Evolutionary conservation across 345 rosid species (phyloP).

Genomic region (Gossypium longicalyx): DNA sequence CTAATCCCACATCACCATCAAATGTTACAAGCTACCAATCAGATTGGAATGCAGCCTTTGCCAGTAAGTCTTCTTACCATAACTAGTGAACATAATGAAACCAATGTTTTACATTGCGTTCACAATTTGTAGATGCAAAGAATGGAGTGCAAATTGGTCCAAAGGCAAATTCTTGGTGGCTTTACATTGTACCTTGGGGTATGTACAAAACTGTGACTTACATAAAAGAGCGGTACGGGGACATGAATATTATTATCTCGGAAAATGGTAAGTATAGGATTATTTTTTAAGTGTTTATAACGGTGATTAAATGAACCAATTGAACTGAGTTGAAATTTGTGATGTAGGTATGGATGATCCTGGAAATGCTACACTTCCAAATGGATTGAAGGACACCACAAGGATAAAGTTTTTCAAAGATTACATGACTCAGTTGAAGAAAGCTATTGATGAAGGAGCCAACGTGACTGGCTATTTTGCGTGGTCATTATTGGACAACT

Average conservation of each 20-base stretch:
- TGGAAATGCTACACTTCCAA: slow-evolving; percentile 29
- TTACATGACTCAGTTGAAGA: slow-evolving; percentile 45
- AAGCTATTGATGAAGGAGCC: slow-evolving; percentile 54
- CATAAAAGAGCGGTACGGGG: slow-evolving; percentile 49
- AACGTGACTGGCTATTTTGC: slow-evolving; percentile 59
- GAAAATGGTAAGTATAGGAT: slow-evolving; percentile 43
- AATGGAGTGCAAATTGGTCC: slow-evolving; percentile 47
- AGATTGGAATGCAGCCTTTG: slow-evolving; percentile 52
- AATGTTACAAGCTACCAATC: slow-evolving; percentile 34
- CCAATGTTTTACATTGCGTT: not conserved
- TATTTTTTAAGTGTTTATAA: too few relatives aligned
- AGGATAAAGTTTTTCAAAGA: slow-evolving; percentile 39
- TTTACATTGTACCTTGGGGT: slow-evolving; percentile 65
- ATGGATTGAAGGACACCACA: slow-evolving; percentile 37
- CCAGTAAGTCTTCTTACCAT: slow-evolving; percentile 34
- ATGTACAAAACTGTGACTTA: slow-evolving; percentile 44
- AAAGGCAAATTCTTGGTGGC: slow-evolving; percentile 52
- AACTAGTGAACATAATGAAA: not conserved
- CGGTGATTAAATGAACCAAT: too few relatives aligned
- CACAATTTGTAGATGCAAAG: slow-evolving; percentile 32
- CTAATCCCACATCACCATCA: slow-evolving; percentile 22
- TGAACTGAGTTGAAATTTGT: not conserved
- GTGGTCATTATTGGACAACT: slow-evolving; percentile 65
- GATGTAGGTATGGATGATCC: slow-evolving; percentile 54
- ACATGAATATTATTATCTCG: slow-evolving; percentile 38